Evolutionary conservation across 2,329 filamentous ascomycete genomes (phyloP), one percentile per base, ranked within the genome.

Genomic region (Iodosphaeria phyllophila): DNA sequence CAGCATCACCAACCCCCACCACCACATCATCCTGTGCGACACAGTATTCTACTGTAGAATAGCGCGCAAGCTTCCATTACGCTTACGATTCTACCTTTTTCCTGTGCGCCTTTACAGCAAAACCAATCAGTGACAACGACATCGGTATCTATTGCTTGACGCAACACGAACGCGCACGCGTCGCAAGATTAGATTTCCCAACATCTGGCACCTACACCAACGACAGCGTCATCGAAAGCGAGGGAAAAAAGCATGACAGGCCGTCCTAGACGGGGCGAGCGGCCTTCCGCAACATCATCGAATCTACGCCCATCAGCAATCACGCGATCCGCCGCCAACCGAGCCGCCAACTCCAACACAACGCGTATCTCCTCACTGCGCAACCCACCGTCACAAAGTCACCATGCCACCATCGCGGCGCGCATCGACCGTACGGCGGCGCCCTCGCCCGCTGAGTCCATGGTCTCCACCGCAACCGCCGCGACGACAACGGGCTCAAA

Each of bases 371-470:
- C 25, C 15, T 19, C 25, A 10, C 10, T 27, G 9, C 28, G 28
- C 18, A 24, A 27, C 8, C 28, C 28, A 6, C 11, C 20, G 10
- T n/a, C n/a, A n/a, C n/a, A n/a, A n/a, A n/a, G n/a, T n/a, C 20
- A 15, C 11, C 24, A 27, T 9, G 16, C 5, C n/a, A 17, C 37
- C 16, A 28, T 33, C 17, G 40, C 42, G 16, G 29, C 41, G 11
- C 37, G 42, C 24, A 37, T 47, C 22, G 48, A 52, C 16, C 48
- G 52, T 13, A 41, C 41, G 21, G 51, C 56, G 23, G 58, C 74
- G 15, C 52, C 61, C 8, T 86, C 84, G 5, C 79, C 82, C 5
- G 66, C 76, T 30, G 68, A 70, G 22, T 79, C 77, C 6, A 44
- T 79, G 13, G 60, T 64, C 26, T 75, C 76, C 4, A 50, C 60